These are phyloP conservation scores for Cytospora mali DNA, from an alignment of 2,329 filamentous ascomycete genomes.

Conservation along the genomic window DNA sequence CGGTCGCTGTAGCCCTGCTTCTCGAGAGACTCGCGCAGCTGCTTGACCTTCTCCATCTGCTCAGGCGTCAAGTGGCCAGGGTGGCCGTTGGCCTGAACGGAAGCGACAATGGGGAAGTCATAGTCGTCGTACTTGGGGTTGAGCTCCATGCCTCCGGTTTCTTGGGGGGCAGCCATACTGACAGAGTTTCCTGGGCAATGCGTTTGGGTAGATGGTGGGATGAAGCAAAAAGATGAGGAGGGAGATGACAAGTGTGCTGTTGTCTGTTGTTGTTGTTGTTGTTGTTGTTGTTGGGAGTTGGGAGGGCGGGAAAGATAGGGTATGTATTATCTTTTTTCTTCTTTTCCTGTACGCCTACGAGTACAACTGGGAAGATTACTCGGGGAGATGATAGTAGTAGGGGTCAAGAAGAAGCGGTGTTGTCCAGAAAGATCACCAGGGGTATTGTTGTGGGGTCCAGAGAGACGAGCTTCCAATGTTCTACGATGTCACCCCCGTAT, in stretches of 20 bases:
- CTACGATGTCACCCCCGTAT: background rate
- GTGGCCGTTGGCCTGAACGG: constrained; percentile 73
- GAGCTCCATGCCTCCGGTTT: constrained; percentile 53
- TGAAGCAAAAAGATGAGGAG: constrained; percentile 2
- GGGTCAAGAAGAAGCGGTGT: constrained; percentile 26
- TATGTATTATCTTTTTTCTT: constrained; percentile 5
- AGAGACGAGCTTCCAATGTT: background rate
- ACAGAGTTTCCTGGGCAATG: constrained; percentile 17
- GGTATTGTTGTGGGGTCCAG: constrained; percentile 14
- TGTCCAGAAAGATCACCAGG: constrained; percentile 28
- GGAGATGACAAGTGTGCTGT: background rate
- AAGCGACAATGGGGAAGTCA: constrained; percentile 82
- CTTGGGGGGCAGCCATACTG: constrained; percentile 33
- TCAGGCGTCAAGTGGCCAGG: constrained; percentile 82
- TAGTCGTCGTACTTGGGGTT: constrained; percentile 96
- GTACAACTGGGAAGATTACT: constrained; percentile 5
- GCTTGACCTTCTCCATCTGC: constrained; percentile 86
- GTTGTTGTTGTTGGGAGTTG: background rate
- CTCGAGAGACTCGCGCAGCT: constrained; percentile 86
- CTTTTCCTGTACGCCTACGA: constrained; percentile 4
- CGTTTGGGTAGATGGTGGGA: background rate
- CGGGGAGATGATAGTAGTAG: constrained; percentile 15
- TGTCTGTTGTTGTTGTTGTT: background rate
- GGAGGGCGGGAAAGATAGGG: background rate
- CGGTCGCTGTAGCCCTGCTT: constrained; percentile 77